Evolutionary conservation across 495 filamentous ascomycete species (phyloP), one percentile per base, ranked within the genome.

Genomic region (Trichoderma erinaceum): DNA sequence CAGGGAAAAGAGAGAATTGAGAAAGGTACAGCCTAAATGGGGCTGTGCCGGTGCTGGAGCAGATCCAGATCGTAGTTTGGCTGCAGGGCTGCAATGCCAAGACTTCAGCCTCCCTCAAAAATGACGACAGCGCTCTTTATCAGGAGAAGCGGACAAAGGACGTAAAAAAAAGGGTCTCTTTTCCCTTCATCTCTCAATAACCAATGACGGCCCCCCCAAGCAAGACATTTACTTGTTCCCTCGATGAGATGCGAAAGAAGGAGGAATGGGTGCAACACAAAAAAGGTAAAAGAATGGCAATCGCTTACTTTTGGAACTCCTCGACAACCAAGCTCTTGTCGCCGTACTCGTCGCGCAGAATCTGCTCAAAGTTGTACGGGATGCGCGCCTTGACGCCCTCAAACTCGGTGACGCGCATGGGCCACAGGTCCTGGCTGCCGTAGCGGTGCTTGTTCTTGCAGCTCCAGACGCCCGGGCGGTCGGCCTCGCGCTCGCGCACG

Each of bases 401-500:
- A 71, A 93, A 97, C 69, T 83, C 79, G 68, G 88, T 92, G 63
- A 89, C 86, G 21, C 91, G 82, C 70, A 97, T 75, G 5, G 93
- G 92, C 76, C 88, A 97, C 43, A 97, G 85, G 70, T 96, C 87
- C 41, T 79, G 79, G 56, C 85, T 85, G 75, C 82, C 65, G 43
- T 95, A 96, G 13, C 80, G 79, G 75, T 96, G 92, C 72, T 83
- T 84, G 71, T 95, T 93, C 82, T 95, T 95, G 75, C 91, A 94
- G 71, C 84, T 86, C 88, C 88, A 90, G n/a, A 90, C 77, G 3
- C 88, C 87, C 2, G 89, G 89, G 4, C 73, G 73, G 15, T 81
- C 77, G 11, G 86, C 82, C 35, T 92, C 80, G n/a, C 88, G 84
- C 74, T 90, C 87, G 52, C 84, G 85, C 32, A 95, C 75, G 29